phyloP scores from a whole-genome alignment of 106 monocot species.

The Dioscorea zingiberensis region DNA sequence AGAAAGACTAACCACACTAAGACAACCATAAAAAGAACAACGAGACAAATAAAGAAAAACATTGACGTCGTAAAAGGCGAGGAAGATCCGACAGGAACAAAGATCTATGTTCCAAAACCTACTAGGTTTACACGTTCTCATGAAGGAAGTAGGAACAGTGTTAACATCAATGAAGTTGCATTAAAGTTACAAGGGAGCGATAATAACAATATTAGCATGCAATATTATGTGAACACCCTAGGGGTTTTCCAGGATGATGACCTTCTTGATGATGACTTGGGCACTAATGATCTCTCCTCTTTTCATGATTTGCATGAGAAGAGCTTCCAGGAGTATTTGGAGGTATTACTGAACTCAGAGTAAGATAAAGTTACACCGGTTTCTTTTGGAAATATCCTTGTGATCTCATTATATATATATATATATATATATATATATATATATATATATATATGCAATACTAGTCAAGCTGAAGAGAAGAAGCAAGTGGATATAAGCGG shows the following conservation, averaged over 20 bases:
- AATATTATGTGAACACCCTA: neutral
- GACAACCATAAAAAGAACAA: slow-evolving; percentile 5
- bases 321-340: slow-evolving; percentile 18
- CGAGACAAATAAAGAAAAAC: neutral
- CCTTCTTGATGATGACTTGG: neutral
- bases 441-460: too few species aligned
- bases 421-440: too few species aligned
- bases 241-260: neutral
- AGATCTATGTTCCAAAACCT: slow-evolving; percentile 24
- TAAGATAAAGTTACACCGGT: neutral
- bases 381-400: too few species aligned
- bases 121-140: slow-evolving; percentile 4
- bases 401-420: too few species aligned
- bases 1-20: slow-evolving; percentile 4
- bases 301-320: too few species aligned
- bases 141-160: neutral
- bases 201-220: neutral
- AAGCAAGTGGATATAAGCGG: too few species aligned
- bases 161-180: neutral
- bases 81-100: neutral
- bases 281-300: neutral
- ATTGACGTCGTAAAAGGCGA: neutral
- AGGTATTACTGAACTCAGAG: slow-evolving; percentile 11
- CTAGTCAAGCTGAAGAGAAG: too few species aligned
- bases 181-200: neutral